A percentile compares a stretch with the other conserved stretches of the same genome.
These are phyloP conservation scores for Xylariaceae sp. DNA, from an alignment of 2,329 filamentous ascomycete genomes.

Conservation along the genomic window DNA sequence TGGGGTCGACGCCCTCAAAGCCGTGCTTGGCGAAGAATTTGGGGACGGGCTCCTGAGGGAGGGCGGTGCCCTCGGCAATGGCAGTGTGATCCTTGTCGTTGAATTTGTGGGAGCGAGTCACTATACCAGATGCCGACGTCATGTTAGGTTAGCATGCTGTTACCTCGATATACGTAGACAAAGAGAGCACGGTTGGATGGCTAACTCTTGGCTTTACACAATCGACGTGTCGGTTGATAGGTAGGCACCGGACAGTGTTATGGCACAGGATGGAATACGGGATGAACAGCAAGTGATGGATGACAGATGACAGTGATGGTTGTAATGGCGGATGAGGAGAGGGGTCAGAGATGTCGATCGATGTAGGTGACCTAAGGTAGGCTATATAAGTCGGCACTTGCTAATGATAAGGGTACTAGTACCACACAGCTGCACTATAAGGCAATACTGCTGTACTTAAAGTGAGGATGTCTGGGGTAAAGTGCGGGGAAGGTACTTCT, in stretches of 20 bases:
- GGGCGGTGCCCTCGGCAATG: slow-evolving; percentile 66
- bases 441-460: slow-evolving; percentile 5
- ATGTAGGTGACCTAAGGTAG: too few relatives aligned
- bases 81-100: slow-evolving; percentile 88
- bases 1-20: slow-evolving; percentile 74
- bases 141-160: slow-evolving; percentile 11
- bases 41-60: slow-evolving; percentile 68
- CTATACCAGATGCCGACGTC: slow-evolving; percentile 42
- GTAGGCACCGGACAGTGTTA: too few relatives aligned
- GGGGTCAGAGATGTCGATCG: not conserved
- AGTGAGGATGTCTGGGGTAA: slow-evolving; percentile 12
- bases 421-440: too few relatives aligned
- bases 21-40: slow-evolving; percentile 91
- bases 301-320: slow-evolving; percentile 3
- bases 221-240: slow-evolving; percentile 9
- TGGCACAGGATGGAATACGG: not conserved
- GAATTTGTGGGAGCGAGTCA: slow-evolving; percentile 97
- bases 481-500: slow-evolving; percentile 12
- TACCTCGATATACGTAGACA: too few relatives aligned
- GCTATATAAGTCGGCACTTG: too few relatives aligned
- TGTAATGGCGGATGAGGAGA: not conserved
- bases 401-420: slow-evolving; percentile 1
- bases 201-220: not conserved
- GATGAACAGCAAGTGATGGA: not conserved
- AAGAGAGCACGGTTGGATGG: not conserved